These are phyloP conservation scores for Suillus occidentalis DNA, from an alignment of 768 basidiomycete species.

Conservation along the genomic window DNA sequence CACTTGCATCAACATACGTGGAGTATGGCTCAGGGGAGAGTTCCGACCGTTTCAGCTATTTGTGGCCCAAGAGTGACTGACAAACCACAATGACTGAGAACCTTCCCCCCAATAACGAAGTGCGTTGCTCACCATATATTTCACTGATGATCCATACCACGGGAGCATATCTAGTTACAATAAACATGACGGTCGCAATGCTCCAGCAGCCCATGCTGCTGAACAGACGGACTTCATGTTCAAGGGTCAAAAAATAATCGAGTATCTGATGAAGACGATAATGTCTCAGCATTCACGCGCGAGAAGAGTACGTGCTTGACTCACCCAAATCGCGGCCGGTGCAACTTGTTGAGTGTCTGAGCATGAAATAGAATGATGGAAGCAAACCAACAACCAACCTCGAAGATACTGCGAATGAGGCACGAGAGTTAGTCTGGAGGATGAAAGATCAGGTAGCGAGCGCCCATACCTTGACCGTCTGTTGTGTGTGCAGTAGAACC, in stretches of 20 bases:
- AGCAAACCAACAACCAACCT: conserved; percentile 2
- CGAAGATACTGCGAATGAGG: conserved; percentile 9
- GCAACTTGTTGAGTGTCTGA: conserved; percentile 6
- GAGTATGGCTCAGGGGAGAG: neutral
- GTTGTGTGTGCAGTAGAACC: conserved; percentile 8
- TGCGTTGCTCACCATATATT: conserved; percentile 9
- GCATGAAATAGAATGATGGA: too few relatives aligned
- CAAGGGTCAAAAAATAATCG: conserved; percentile 12
- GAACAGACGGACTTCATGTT: conserved; percentile 12
- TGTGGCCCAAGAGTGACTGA: neutral
- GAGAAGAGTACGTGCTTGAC: neutral
- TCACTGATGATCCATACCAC: conserved; percentile 8
- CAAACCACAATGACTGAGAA: neutral
- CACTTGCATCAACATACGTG: neutral
- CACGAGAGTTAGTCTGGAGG: neutral
- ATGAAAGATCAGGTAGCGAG: neutral
- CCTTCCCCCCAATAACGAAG: neutral
- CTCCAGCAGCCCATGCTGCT: conserved; percentile 1
- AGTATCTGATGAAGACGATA: conserved; percentile 2
- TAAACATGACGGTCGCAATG: conserved; percentile 8
- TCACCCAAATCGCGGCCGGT: conserved; percentile 12
- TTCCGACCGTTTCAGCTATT: neutral
- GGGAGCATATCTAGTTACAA: conserved; percentile 13
- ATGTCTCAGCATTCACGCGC: neutral
- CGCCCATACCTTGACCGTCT: conserved; percentile 10